Evolutionary conservation across 2,329 filamentous ascomycete genomes (phyloP), one percentile per base, ranked within the genome.

Genomic region (Aspergillus jensenii): DNA sequence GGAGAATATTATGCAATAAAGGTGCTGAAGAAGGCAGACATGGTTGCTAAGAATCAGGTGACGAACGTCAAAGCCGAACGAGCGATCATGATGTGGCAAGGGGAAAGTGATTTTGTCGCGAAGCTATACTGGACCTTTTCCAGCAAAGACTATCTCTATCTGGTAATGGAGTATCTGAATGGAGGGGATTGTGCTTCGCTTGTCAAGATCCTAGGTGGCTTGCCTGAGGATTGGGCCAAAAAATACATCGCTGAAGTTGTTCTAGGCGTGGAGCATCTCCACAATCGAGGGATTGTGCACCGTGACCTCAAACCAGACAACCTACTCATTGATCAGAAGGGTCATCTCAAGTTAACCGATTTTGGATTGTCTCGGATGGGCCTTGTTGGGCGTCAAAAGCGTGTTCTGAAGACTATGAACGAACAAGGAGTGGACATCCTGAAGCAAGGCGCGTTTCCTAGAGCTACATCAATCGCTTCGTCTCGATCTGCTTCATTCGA

Each of bases 61-160:
- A 96, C 95, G 65, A 99, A 99, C 70, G 95, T 99, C 69, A 98
- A 99, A 76, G 95, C 96, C 8, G 95, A 99, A 76, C 86, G 95
- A 65, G 96, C 96, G 21, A 99, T 99, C 71, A 98, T 99, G 95
- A 99, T 99, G 95, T 98, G 95, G 91, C 95, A 99, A 78, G 95
- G 95, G 21, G 92, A 98, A 75, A 99, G 96, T 73, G 95, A 99
- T 59, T 99, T 99, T 73, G 95, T 99, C 58, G 95, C 95, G 25
- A 99, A 99, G 78, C 83, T 99, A 12, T 99, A 98, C 78, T 99
- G 96, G 96, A 99, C 95, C 0, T 99, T 99, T 71, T 96, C 95
- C 4, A 99, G 93, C 82, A 99, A 99, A 71, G 95, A 99, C 71
- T 99, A 97, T 71, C 86, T 99, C 23, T 99, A 98, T 71, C 82